Evolutionary conservation across 2,329 filamentous ascomycete genomes (phyloP).

Genomic region (Oidium heveae): DNA sequence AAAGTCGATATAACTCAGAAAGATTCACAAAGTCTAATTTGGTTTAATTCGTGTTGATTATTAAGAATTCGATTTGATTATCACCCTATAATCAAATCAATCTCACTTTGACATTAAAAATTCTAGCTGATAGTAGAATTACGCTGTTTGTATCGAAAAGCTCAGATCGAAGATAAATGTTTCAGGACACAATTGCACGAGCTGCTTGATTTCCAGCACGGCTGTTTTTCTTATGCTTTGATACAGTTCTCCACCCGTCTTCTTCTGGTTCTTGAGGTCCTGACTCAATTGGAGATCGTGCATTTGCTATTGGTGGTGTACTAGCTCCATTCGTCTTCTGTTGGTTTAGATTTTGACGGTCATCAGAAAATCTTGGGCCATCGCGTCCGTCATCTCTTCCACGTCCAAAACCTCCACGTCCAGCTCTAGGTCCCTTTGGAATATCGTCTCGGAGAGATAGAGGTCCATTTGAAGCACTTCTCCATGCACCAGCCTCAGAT

Average conservation of each 20-base stretch:
- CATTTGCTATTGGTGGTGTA: slow-evolving; percentile 19
- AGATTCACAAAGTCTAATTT: no score
- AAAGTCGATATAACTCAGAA: no score
- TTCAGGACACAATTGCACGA: slow-evolving; percentile 13
- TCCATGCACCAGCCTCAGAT: slow-evolving; percentile 34
- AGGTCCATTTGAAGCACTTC: slow-evolving; percentile 22
- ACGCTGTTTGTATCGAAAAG: no score
- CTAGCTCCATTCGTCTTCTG: slow-evolving; percentile 17
- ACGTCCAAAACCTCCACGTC: slow-evolving; percentile 13
- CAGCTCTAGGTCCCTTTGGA: slow-evolving; percentile 19
- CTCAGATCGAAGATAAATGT: background rate
- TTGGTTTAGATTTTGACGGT: slow-evolving; percentile 8
- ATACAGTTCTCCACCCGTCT: slow-evolving; percentile 40
- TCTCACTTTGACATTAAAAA: no score
- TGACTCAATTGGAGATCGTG: slow-evolving; percentile 14
- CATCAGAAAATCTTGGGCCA: slow-evolving; percentile 6
- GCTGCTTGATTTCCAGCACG: slow-evolving; percentile 13
- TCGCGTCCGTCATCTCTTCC: slow-evolving; percentile 16
- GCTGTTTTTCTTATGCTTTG: slow-evolving; percentile 15
- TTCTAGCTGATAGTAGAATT: no score
- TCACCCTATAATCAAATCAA: no score
- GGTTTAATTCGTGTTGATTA: no score
- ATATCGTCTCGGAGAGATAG: slow-evolving; percentile 16
- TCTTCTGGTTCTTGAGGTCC: slow-evolving; percentile 22
- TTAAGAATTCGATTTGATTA: no score